A percentile compares a stretch with the other conserved stretches of the same genome.
Conservation (phyloP, 2,329 filamentous ascomycete genomes). For the Colletotrichum kahawae region DNA sequence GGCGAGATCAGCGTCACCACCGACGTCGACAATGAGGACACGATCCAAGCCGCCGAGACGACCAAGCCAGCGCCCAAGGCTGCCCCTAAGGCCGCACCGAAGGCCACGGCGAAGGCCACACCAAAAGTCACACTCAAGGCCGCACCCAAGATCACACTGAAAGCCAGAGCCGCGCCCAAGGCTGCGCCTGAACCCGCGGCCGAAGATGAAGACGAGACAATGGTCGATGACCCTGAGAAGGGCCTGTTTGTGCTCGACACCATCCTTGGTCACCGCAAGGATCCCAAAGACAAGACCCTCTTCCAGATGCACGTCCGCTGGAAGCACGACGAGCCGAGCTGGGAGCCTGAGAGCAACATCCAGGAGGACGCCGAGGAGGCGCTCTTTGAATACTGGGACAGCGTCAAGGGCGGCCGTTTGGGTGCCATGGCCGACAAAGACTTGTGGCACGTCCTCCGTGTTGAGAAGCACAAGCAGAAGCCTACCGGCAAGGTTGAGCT, state of each 20-base stretch:
- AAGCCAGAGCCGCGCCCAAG: background rate
- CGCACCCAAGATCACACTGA: background rate
- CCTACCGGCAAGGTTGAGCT: slow-evolving; percentile 3
- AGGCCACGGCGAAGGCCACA: background rate
- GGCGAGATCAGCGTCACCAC: slow-evolving; percentile 14
- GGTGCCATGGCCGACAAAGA: slow-evolving; percentile 16
- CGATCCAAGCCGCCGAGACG: background rate
- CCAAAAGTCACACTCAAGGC: background rate
- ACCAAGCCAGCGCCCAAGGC: background rate
- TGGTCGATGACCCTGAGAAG: background rate
- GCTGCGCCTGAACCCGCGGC: background rate
- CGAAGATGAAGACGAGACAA: background rate
- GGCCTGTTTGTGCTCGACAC: slow-evolving; percentile 10
- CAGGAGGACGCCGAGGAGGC: slow-evolving; percentile 35
- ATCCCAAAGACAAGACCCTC: slow-evolving; percentile 18
- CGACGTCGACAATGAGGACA: background rate
- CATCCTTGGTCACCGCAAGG: slow-evolving; percentile 11
- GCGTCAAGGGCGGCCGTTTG: slow-evolving; percentile 20
- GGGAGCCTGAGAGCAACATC: slow-evolving; percentile 38
- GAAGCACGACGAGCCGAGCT: slow-evolving; percentile 31
- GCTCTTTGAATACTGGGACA: slow-evolving; percentile 27
- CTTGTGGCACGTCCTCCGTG: slow-evolving; percentile 22
- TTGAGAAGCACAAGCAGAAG: slow-evolving; percentile 18
- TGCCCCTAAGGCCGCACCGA: background rate
- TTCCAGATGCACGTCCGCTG: slow-evolving; percentile 37